Percentiles rank a stretch among this genome's conserved stretches.
These are phyloP conservation scores for Pugionium cornutum DNA, from an alignment of 345 rosid genomes.

Conservation along the genomic window DNA sequence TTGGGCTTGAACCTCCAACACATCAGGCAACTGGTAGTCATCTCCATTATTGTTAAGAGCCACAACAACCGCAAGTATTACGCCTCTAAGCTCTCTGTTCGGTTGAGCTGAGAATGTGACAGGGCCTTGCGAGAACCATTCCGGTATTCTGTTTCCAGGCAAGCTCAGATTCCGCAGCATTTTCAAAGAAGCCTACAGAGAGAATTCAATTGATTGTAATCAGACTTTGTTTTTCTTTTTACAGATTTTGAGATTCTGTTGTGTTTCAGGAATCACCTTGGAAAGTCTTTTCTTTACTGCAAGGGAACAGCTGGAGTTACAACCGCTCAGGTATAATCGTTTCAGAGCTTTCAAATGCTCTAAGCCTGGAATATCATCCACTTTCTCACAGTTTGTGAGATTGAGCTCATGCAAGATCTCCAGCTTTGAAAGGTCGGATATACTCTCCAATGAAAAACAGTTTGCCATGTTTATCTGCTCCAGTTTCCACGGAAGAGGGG, in stretches of 20 bases:
- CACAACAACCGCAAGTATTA: slow-evolving; percentile 53
- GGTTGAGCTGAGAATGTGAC: slow-evolving; percentile 42
- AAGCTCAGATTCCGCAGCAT: slow-evolving; percentile 47
- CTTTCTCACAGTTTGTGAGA: slow-evolving; percentile 32
- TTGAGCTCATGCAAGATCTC: slow-evolving; percentile 7
- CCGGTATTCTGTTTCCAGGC: slow-evolving; percentile 61
- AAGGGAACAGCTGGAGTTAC: background rate
- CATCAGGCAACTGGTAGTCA: slow-evolving; percentile 38
- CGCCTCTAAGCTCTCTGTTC: slow-evolving; percentile 46
- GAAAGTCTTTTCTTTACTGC: slow-evolving; percentile 31
- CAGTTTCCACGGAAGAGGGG: slow-evolving; percentile 29
- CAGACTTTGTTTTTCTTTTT: background rate
- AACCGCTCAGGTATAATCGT: slow-evolving; percentile 29
- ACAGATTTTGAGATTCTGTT: background rate
- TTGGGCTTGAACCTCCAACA: slow-evolving; percentile 47
- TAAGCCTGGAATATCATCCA: slow-evolving; percentile 33
- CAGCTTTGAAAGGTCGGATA: slow-evolving; percentile 26
- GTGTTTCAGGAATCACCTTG: slow-evolving; percentile 8
- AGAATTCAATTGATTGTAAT: background rate
- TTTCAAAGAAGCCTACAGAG: slow-evolving; percentile 49
- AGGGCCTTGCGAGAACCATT: slow-evolving; percentile 51
- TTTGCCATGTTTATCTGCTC: slow-evolving; percentile 32
- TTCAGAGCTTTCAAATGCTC: slow-evolving; percentile 14
- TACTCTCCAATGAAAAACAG: slow-evolving; percentile 32
- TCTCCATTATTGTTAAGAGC: slow-evolving; percentile 42